Evolutionary conservation across 192 early-diverging fungal genomes (phyloP), one percentile per base, ranked within the genome.

Genomic region (Coemansia sp.): DNA sequence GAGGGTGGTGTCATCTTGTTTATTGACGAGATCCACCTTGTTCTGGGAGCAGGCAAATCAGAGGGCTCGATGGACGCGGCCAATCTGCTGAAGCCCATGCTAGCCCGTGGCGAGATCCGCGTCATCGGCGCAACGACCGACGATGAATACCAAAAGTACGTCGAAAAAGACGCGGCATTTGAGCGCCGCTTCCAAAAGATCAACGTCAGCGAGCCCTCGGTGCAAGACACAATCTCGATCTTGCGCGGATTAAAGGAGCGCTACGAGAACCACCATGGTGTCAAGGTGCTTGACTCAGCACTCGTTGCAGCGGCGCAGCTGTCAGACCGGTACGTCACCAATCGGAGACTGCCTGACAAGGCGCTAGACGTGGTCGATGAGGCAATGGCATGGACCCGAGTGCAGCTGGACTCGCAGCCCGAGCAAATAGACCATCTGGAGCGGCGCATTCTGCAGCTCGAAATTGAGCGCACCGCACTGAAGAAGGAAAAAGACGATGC

Each of bases 91-190:
- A 98, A 97, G 69, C 97, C 97, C 8, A 95, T 97, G 93, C 81
- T 99, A 8, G 95, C 97, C 4, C 87, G 97, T 51, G 97, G 97
- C 23, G 93, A 95, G 55, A 83, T 99, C 25, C 83, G 92, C 5
- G 84, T 93, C 41, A 95, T 97, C 67, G 97, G 97, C 40, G 95
- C 95, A 1, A 99, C 97, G 14, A 99, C 97, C 4, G 71, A 97
- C 13, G 83, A 80, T 46, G 97, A 99, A 79, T 99, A 97, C 76
- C 88, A 90, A 50, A 87, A 94, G 61, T 82, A 94, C 49, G 85
- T 99, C 5, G 89, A 91, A 48, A 91, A 89, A 61, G 89, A 91
- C 35, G 80, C 89, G 2, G 89, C 89, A 7, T 89, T 91, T 64
- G 89, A 87, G 62, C 80, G 89, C 20, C 72, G 89, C 3, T 87